Evolutionary conservation across 2,329 filamentous ascomycete species (phyloP), one percentile per base, ranked within the genome.

Genomic region (Clonostachys rosea): DNA sequence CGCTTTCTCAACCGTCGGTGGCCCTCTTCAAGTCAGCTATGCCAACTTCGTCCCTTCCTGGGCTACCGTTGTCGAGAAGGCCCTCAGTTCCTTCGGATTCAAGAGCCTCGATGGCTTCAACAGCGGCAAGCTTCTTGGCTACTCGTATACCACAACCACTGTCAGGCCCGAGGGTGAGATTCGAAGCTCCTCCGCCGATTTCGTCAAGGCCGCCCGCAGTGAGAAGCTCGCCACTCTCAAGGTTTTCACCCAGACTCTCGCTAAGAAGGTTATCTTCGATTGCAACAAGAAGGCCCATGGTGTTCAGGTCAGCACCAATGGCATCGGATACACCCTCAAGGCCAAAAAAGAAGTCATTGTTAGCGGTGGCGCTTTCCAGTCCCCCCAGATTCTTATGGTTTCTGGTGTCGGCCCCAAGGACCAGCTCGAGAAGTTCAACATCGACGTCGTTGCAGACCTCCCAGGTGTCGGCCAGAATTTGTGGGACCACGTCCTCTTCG

Each of bases 391-490:
- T 18, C 56, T 70, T 5, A 62, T 66, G 53, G 54, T 66, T 5
- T 65, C 60, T 16, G 67, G 67, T 6, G 58, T 70, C 43, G 68
- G 67, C 18, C 54, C 61, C 5, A 56, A 53, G n/a, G 52, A 45
- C 2, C 60, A 65, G 44, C 56, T 67, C 18, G 50, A 54, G 24
- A 46, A 47, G 41, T 52, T 74, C 54, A 59, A 65, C 18, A 81
- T 83, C 48, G 61, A 69, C 1, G 68, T 79, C 8, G 54, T 79
- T 40, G 62, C 66, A 1, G 70, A 83, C 52, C 66, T 79, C 3
- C 75, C 79, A 5, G 87, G 86, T 5, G 95, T 95, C 61, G 82
- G 89, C 34, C 72, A 89, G 52, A 83, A 88, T 63, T 71, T 95
- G 11, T 81, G 42, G n/a, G 83, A 76, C 2, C 95, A 90, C 0